Base-by-base conservation (phyloP, 1,139 yeast genomes). In the Debaryomyces subglobosus region DNA sequence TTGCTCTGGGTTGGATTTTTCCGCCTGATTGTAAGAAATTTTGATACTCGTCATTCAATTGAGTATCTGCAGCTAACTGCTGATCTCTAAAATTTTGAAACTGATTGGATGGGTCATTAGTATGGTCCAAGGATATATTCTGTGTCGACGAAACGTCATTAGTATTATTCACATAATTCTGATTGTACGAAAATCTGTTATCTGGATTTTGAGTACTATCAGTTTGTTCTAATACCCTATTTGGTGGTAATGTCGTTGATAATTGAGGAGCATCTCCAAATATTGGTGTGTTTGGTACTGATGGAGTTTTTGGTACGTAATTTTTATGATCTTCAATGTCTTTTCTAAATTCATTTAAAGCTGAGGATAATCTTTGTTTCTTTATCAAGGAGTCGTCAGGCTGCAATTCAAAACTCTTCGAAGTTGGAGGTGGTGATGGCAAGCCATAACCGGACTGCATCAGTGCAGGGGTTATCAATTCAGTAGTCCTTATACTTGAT, bases 341-440 rank as follows among this genome's bases (percentile, higher is more conserved):
- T 32, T 61, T 54, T 43, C 59, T 68, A 48, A 72, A 64, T 5
- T 59, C 69, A 36, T 63, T 63, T 43, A 73, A 65, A 4, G 72
- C 71, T 3, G 61, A 50, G 1, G 72, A 64, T 36, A 72, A 58
- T 45, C 69, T 57, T 35, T 60, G 46, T 36, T 52, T 50, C 49
- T 48, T 29, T 24, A 44, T 24, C 40, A 38, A 32, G 5, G 36
- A 30, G 10, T 35, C 20, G 13, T 43, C 41, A 18, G 25, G 18
- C 20, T 43, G 36, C 15, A 36, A 15, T n/a, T 36, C 38, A 10
- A 9, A 25, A 29, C 36, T 37, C 15, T 13, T 27, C 10, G 41
- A 35, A 3, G 46, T 43, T 25, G 29, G 36, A 8, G 42, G 46
- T 24, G 46, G 46, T 15, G 46, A 25, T 9, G 46, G 46, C 18